Base-by-base conservation (phyloP, 768 basidiomycete genomes). In the Tylopilus sp. region DNA sequence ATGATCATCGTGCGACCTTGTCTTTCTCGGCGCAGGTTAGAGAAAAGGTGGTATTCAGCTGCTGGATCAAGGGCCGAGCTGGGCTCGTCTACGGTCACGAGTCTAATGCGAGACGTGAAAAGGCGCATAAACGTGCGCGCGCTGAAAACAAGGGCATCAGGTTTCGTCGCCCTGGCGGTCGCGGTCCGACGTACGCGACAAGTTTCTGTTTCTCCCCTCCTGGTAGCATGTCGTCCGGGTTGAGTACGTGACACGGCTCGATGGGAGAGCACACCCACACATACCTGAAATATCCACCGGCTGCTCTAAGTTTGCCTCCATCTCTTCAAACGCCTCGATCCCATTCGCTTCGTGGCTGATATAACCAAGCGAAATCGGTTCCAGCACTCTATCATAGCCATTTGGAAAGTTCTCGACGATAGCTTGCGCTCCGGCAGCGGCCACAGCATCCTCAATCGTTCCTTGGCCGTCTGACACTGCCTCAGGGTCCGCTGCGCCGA, bases 81-180 rank as follows among this genome's bases (percentile, higher is more conserved):
- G 1, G 73, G 73, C 47, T 74, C 72, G 44, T 73, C 73, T 8
- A 69, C 68, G 1, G 61, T 60, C 11, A 70, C 59, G 5, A 74
- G 60, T 35, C 61, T 65, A 18, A 70, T 57, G 8, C 62, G 45
- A 3, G 62, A 62, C 0, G 68, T 62, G 15, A 66, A 57, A 20
- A 76, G 56, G 2, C 75, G 69, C 69, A 74, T 72, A 58, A 75
- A 75, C 5, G 71, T 70, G n/a, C n/a, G n/a, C n/a, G n/a, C n/a
- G n/a, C n/a, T n/a, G n/a, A n/a, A n/a, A n/a, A n/a, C n/a, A n/a
- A n/a, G n/a, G n/a, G n/a, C n/a, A n/a, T n/a, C n/a, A n/a, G n/a
- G n/a, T n/a, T n/a, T n/a, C n/a, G n/a, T n/a, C n/a, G n/a, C n/a
- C n/a, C n/a, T n/a, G 28, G n/a, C n/a, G 30, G 12, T 31, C 12